phyloP scores from a whole-genome alignment of 331 rosid genomes.

The Arachis monticola region DNA sequence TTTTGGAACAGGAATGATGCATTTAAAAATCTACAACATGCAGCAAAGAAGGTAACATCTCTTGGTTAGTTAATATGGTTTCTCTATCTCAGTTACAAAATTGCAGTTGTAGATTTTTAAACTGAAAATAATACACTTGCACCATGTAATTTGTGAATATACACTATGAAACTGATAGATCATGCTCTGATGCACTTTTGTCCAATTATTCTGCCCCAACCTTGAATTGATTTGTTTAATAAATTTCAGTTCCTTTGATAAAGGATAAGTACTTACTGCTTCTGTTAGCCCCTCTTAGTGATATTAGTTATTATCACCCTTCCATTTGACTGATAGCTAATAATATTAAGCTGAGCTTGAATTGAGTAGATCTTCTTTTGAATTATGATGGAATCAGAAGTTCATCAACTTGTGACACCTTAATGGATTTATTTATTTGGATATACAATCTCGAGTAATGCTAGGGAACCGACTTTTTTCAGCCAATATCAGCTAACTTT shows the following conservation, averaged over 20 bases:
- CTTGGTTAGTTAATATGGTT: conserved; percentile 25
- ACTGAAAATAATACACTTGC: too few species aligned
- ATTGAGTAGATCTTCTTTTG: conserved; percentile 2
- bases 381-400: neutral
- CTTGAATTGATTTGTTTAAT: too few species aligned
- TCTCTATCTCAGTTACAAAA: conserved; percentile 12
- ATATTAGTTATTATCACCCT: neutral
- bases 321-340: neutral
- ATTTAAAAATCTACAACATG: conserved; percentile 77
- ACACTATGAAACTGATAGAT: conserved; percentile 9
- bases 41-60: conserved; percentile 71
- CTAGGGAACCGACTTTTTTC: too few species aligned
- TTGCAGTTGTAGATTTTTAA: conserved; percentile 10
- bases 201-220: neutral
- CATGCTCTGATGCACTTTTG: conserved; percentile 11
- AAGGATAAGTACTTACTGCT: neutral
- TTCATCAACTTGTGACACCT: neutral
- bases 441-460: too few species aligned
- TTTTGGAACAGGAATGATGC: conserved; percentile 99
- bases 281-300: neutral
- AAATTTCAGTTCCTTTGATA: conserved; percentile 1
- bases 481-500: too few species aligned
- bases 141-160: too few species aligned
- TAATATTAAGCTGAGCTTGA: conserved; percentile 17
- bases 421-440: neutral